Evolutionary conservation across 176 grass and related monocot genomes (phyloP).

Genomic region (Carex pumila): DNA sequence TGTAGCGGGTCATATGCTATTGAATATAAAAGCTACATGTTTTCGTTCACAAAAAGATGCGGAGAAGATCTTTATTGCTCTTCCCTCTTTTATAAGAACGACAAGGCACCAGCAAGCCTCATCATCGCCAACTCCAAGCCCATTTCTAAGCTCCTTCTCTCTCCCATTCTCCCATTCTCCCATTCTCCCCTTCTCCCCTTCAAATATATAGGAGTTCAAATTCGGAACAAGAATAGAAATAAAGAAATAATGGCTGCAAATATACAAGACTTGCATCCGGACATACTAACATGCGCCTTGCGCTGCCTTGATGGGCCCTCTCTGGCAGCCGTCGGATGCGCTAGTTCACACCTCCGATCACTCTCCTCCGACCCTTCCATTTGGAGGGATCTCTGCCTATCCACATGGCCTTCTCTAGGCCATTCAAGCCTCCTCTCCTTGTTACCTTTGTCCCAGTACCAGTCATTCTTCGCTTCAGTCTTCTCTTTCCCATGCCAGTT

Average conservation of each 20-base stretch:
- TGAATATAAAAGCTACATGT: neutral
- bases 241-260: neutral
- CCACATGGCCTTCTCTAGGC: slow-evolving; percentile 59
- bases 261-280: slow-evolving; percentile 61
- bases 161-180: neutral
- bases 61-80: neutral
- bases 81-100: slow-evolving; percentile 8
- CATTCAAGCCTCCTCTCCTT: neutral
- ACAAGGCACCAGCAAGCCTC: neutral
- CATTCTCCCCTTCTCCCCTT: too few species aligned
- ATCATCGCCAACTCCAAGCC: neutral
- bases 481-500: slow-evolving; percentile 47
- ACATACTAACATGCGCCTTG: slow-evolving; percentile 54
- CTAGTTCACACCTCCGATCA: slow-evolving; percentile 31
- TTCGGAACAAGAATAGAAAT: neutral
- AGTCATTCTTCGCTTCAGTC: slow-evolving; percentile 61
- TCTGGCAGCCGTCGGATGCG: slow-evolving; percentile 57
- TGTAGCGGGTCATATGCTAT: neutral
- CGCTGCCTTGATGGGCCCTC: slow-evolving; percentile 56
- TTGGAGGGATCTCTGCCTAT: slow-evolving; percentile 59
- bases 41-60: neutral
- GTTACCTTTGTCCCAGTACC: neutral
- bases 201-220: neutral
- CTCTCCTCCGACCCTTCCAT: slow-evolving; percentile 42
- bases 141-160: neutral